Evolutionary conservation across 2,329 filamentous ascomycete genomes (phyloP), one percentile per base, ranked within the genome.

Genomic region (Ustilaginoidea virens): DNA sequence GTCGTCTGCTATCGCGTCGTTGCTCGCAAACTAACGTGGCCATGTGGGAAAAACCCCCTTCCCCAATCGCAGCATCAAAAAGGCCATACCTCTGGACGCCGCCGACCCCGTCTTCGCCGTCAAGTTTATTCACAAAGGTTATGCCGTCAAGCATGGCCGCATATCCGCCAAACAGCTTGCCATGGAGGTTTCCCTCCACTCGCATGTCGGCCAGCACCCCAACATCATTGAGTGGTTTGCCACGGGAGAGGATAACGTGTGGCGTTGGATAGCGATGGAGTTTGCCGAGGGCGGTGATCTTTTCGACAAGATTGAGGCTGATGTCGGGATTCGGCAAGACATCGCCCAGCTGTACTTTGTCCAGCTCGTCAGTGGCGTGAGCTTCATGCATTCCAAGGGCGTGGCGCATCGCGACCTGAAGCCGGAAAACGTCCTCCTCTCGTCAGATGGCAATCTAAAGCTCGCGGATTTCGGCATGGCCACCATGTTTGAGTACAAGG

Each of bases 211-310:
- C 27, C 76, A 81, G 39, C 92, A 98, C 49, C 73, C 77, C 30
- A 93, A 98, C 52, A 79, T 98, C 39, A 94, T 98, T 44, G 78
- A 83, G 47, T 94, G 83, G 67, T 85, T 92, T 43, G 76, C 79
- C 23, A 80, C 77, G 2, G 87, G 85, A 31, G 82, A 94, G 51
- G 86, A 98, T 49, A 46, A 64, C 0, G 58, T 76, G 12, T 98
- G 90, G 87, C 73, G 80, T 42, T 98, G 90, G 90, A 93, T 98
- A 42, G 87, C 86, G 22, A 94, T 98, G 85, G 90, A 98, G 54
- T 78, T 82, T 41, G 90, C 90, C 25, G 82, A 92, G 43, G 90
- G 90, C 23, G 90, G 90, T 8, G 90, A 98, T 49, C 65, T 98
- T 6, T 98, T 98, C 52, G 90, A 98, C 71, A 98, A 98, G 62